Percentiles rank a stretch among this genome's conserved stretches.
These are phyloP conservation scores for Trebouxiophyceae sp. DNA, from an alignment of 163 green algal species.

Conservation along the genomic window DNA sequence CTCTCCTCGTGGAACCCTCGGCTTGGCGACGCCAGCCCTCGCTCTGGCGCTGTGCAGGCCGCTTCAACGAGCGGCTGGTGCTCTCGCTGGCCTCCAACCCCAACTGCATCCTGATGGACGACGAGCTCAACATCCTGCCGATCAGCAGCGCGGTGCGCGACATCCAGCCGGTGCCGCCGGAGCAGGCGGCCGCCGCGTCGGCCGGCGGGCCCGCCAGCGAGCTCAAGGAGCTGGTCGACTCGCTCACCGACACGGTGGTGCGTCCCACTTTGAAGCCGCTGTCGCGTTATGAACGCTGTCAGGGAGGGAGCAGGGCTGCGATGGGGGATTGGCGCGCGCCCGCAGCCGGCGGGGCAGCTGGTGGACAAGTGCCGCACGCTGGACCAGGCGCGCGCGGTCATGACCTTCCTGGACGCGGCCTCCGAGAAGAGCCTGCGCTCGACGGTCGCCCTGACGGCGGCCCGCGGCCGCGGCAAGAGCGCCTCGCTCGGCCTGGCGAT, in stretches of 20 bases:
- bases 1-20: background rate
- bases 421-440: constrained; percentile 90
- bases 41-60: constrained; percentile 35
- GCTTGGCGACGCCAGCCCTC: background rate
- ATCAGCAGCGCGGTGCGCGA: constrained; percentile 51
- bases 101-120: constrained; percentile 89
- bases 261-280: too few species aligned
- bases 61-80: constrained; percentile 98
- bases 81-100: constrained; percentile 77
- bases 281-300: too few species aligned
- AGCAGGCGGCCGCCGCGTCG: constrained; percentile 27
- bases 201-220: constrained; percentile 39
- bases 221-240: constrained; percentile 73
- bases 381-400: constrained; percentile 81
- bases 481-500: constrained; percentile 93
- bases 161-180: constrained; percentile 73
- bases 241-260: constrained; percentile 77
- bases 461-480: constrained; percentile 86
- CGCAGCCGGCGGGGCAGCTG: constrained; percentile 46
- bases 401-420: constrained; percentile 94
- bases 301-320: too few species aligned
- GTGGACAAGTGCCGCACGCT: constrained; percentile 55
- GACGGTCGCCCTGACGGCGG: constrained; percentile 90
- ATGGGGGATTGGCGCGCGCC: background rate
- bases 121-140: constrained; percentile 98